Conservation (phyloP, 345 rosid genomes). For the Trapa bicornis region DNA sequence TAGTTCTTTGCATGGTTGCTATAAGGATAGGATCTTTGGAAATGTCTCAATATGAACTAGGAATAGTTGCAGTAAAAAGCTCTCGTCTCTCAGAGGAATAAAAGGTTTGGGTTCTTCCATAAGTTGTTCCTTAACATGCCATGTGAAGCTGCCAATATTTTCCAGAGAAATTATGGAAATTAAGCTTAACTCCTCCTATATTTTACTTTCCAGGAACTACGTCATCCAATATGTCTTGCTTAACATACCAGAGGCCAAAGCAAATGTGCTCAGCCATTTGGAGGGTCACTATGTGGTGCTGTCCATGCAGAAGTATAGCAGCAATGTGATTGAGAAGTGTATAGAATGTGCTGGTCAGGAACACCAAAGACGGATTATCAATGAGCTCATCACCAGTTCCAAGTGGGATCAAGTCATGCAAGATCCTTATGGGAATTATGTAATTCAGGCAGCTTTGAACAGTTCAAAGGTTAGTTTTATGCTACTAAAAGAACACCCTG, state of each 20-base stretch:
- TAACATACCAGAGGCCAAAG: conserved; percentile 34
- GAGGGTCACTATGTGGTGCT: conserved; percentile 62
- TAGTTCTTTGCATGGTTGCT: not conserved
- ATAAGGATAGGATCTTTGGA: not conserved
- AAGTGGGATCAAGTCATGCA: conserved; percentile 58
- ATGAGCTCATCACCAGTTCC: conserved; percentile 42
- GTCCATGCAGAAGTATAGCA: conserved; percentile 78
- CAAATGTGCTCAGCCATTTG: conserved; percentile 43
- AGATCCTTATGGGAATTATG: conserved; percentile 78
- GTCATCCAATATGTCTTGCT: conserved; percentile 11
- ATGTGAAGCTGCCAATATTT: not conserved
- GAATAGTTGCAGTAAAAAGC: too few relatives aligned
- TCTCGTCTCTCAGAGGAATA: too few relatives aligned
- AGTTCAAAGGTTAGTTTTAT: conserved; percentile 36
- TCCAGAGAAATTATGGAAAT: not conserved
- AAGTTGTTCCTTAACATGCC: not conserved
- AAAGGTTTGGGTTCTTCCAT: not conserved
- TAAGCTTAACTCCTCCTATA: not conserved
- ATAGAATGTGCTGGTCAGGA: conserved; percentile 47
- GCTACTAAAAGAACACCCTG: too few relatives aligned
- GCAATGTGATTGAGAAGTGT: conserved; percentile 85
- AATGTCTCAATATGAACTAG: not conserved
- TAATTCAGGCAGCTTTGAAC: conserved; percentile 63
- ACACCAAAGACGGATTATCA: conserved; percentile 25
- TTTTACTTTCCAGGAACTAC: conserved; percentile 11